Evolutionary conservation across 371 early-diverging fungal species (phyloP), one percentile per base, ranked within the genome.

Genomic region (Lichtheimia ramosa): DNA sequence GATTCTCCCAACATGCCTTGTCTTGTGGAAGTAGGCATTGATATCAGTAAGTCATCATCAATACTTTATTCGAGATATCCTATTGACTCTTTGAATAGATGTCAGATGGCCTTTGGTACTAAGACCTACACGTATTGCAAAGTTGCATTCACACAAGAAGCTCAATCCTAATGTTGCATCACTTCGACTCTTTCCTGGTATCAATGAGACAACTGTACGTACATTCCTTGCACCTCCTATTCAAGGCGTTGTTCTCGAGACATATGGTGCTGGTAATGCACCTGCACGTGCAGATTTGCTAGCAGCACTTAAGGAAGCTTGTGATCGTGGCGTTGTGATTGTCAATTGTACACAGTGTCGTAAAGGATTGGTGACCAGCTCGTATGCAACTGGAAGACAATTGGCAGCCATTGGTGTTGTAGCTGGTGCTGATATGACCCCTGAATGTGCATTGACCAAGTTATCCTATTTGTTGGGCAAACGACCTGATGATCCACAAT

Each of bases 401-500:
- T 69, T 98, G 4, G 68, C 87, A 14, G 75, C 81, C 25, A 84
- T 92, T 21, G 92, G 95, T 39, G 95, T 97, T 1, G 90, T 97
- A 5, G 92, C 99, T 1, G 99, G 99, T 15, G 84, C 89, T n/a
- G 98, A 97, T 68, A 95, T 97, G 97, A 97, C 98, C 1, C 90
- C 96, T 6, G 98, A 97, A 78, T 96, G 96, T 64, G 98, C 98
- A 0, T 70, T 97, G 13, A 93, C 97, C 12, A 98, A 98, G 67
- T 86, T 98, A 4, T 89, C 94, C 16, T 98, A 96, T 65, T 72
- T 98, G 34, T 79, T 98, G 1, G 94, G 95, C 20, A 74, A 72
- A 48, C 25, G 48, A 3, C 87, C 83, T n/a, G 56, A 73, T 48
- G 58, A 82, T 49, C 86, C 90, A 3, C 84, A 86, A 14, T 62